Conservation (phyloP, 805 yeast genomes). For the Zygosaccharomyces kombuchaensis region DNA sequence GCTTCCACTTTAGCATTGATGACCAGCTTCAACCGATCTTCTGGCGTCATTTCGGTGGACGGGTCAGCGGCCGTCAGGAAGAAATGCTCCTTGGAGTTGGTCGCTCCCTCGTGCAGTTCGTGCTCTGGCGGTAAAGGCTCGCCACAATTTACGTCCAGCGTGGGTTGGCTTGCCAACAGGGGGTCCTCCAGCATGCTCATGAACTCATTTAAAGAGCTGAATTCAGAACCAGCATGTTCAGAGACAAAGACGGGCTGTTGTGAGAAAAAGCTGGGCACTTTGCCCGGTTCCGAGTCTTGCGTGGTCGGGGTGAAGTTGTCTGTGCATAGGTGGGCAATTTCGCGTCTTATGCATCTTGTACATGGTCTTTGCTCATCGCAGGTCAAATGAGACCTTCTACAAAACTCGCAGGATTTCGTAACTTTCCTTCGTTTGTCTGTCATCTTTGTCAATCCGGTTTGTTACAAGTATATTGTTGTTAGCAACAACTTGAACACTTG, state of each 20-base stretch:
- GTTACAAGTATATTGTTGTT: background rate
- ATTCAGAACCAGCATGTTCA: conserved; percentile 90
- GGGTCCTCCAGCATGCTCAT: conserved; percentile 87
- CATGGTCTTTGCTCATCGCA: conserved; percentile 72
- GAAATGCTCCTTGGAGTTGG: conserved; percentile 86
- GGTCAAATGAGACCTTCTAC: conserved; percentile 90
- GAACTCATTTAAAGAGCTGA: conserved; percentile 83
- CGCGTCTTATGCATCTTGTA: conserved; percentile 79
- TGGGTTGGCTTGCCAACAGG: conserved; percentile 27
- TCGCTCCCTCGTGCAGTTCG: conserved; percentile 31
- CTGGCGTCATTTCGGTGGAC: conserved; percentile 88
- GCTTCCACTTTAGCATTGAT: conserved; percentile 93
- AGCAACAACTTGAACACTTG: background rate
- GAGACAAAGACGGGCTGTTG: conserved; percentile 81
- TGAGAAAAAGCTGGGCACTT: conserved; percentile 20
- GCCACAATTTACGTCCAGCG: background rate
- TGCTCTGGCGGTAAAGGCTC: background rate
- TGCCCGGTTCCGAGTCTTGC: conserved; percentile 18
- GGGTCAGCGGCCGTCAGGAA: conserved; percentile 97
- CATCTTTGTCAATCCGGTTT: background rate
- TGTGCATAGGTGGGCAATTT: conserved; percentile 82
- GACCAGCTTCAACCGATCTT: conserved; percentile 86
- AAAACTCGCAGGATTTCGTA: conserved; percentile 72
- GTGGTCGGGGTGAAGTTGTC: conserved; percentile 48
- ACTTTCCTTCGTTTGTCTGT: conserved; percentile 17